These are phyloP conservation scores for Pseudohyphozyma bogoriensis DNA, from an alignment of 768 basidiomycete species.

Conservation along the genomic window DNA sequence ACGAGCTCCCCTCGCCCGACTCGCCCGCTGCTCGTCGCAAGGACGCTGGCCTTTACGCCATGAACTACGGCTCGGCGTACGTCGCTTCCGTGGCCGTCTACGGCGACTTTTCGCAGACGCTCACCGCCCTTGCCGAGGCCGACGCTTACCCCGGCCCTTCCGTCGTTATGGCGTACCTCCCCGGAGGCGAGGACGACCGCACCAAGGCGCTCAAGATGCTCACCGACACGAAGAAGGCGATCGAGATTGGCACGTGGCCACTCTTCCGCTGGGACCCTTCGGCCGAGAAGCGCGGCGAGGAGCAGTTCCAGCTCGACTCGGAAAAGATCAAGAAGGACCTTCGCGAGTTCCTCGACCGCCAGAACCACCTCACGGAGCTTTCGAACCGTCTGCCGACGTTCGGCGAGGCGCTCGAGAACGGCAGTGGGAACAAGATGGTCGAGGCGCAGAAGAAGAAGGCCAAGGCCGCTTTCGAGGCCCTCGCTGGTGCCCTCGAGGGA, in stretches of 20 bases:
- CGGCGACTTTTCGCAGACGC: conserved; percentile 86
- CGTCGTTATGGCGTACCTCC: conserved; percentile 86
- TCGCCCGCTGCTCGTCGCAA: conserved; percentile 64
- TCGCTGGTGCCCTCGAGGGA: conserved; percentile 73
- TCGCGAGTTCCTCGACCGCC: conserved; percentile 83
- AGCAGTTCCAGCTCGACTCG: conserved; percentile 86
- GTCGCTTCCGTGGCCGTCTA: conserved; percentile 93
- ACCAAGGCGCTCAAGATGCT: conserved; percentile 76
- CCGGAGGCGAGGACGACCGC: conserved; percentile 63
- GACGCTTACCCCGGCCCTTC: conserved; percentile 82
- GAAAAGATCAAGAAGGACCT: conserved; percentile 89
- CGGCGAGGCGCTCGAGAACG: conserved; percentile 68
- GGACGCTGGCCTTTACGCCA: conserved; percentile 92
- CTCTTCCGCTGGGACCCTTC: conserved; percentile 94
- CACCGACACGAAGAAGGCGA: conserved; percentile 93
- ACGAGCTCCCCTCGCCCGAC: conserved; percentile 56
- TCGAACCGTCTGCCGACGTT: conserved; percentile 47
- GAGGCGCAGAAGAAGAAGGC: conserved; percentile 74
- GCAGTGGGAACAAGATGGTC: conserved; percentile 70
- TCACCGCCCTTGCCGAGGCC: conserved; percentile 83
- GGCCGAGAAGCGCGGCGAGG: conserved; percentile 56
- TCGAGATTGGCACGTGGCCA: conserved; percentile 95
- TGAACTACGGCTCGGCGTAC: conserved; percentile 95
- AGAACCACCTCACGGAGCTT: conserved; percentile 93
- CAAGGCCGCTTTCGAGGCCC: conserved; percentile 68